These are phyloP conservation scores for Ambrosia artemisiifolia DNA, from an alignment of 129 eudicot species.

Conservation along the genomic window DNA sequence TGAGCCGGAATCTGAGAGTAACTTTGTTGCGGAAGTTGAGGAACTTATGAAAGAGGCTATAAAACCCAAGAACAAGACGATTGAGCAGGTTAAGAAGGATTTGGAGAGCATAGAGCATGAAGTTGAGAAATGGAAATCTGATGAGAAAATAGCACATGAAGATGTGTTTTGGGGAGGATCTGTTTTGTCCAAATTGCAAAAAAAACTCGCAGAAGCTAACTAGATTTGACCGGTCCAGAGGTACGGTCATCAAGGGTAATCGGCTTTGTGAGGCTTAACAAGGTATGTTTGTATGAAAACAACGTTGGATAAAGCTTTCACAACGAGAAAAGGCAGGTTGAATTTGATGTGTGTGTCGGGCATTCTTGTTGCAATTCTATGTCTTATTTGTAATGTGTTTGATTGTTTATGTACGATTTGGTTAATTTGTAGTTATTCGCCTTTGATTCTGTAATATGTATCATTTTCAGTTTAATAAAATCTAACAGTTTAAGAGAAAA, in stretches of 20 bases:
- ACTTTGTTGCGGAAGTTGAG: slow-evolving; percentile 21
- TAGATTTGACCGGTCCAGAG: neutral
- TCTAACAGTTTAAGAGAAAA: neutral
- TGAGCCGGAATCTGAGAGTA: slow-evolving; percentile 20
- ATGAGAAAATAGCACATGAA: neutral
- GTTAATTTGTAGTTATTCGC: neutral
- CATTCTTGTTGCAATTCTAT: neutral
- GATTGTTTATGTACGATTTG: neutral
- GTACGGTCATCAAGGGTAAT: neutral
- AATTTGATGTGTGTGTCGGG: neutral
- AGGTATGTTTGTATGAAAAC: neutral
- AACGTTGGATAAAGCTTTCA: neutral
- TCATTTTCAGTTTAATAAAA: neutral
- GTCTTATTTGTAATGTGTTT: slow-evolving; percentile 6
- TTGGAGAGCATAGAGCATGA: neutral
- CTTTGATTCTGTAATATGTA: neutral
- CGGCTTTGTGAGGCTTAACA: neutral
- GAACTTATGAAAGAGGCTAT: slow-evolving; percentile 10
- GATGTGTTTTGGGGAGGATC: slow-evolving; percentile 32
- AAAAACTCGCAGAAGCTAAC: slow-evolving; percentile 3
- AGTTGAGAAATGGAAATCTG: slow-evolving; percentile 11
- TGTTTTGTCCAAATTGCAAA: slow-evolving; percentile 8
- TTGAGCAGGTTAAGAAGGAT: slow-evolving; percentile 13
- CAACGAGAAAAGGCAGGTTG: neutral
- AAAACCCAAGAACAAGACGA: neutral